Base-by-base conservation (phyloP, 129 eudicot species). In the Helichrysum umbraculigerum region DNA sequence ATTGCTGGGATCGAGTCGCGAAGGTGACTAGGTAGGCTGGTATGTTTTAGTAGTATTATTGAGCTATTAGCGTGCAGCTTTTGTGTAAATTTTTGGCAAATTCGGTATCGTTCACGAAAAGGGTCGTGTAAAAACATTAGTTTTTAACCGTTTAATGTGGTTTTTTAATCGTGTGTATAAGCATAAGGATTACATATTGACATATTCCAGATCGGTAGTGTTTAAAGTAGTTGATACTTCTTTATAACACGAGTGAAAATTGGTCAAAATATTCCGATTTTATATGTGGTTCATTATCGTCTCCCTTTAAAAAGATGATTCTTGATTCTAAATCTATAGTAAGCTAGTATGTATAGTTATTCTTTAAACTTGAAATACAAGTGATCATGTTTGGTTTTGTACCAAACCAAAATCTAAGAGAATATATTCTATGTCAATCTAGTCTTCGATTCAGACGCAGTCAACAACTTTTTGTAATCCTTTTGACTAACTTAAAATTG, bases 31-130 rank as follows among this genome's bases (percentile, higher is more conserved):
- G 64, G 51, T 30, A 64, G 64, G 71, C 15, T 29, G 12, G 6
- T 73, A 44, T 34, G 34, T 44, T 47, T 70, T 25, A 21, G 15
- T 75, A 20, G 29, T 59, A 41, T 25, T 11, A 42, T 41, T 21
- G 42, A 60, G 77, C 28, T 58, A 72, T 37, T 17, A 58, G 58
- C 7, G 58, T 73, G 44, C 22, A 41, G n/a, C 56, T 73, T 7
- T 60, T 73, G 69, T 60, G 39, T 25, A 74, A 74, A 12, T 14
- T 39, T 73, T 42, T 21, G 1, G 70, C 47, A 74, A 44, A 7
- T 74, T 2, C 0, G 50, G 19, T 60, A 16, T 41, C 17, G 17
- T 25, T 73, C 16, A 17, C 5, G 25, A 51, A 70, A 25, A 7
- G 7, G 41, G 33, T 10, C 2, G 11, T 47, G 58, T 7, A 60